These are phyloP conservation scores for Mortierella sp. DNA, from an alignment of 371 early-diverging fungal species.

Conservation along the genomic window DNA sequence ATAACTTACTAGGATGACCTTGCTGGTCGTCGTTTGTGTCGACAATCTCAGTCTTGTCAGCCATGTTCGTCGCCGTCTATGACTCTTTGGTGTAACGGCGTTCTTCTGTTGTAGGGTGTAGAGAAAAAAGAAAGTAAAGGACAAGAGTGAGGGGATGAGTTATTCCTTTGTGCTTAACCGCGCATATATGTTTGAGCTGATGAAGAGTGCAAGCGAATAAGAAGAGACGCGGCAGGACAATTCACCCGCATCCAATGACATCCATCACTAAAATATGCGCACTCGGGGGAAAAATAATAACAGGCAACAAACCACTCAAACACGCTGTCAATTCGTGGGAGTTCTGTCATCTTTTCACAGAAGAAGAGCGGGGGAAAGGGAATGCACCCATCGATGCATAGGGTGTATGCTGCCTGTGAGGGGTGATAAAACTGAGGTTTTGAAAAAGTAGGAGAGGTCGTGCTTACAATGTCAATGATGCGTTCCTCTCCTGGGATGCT, in stretches of 20 bases:
- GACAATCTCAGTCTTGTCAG: constrained; percentile 1
- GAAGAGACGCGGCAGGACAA: background rate
- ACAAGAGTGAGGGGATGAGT: background rate
- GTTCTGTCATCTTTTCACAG: too few relatives aligned
- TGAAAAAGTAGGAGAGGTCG: too few relatives aligned
- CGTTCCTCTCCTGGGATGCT: too few relatives aligned
- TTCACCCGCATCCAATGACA: constrained; percentile 1
- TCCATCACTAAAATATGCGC: background rate
- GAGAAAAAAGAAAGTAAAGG: background rate
- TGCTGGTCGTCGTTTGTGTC: background rate
- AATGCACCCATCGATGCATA: too few relatives aligned
- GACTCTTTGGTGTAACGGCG: background rate
- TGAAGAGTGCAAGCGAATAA: background rate
- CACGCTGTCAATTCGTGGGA: too few relatives aligned
- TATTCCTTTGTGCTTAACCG: background rate
- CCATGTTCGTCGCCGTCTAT: background rate
- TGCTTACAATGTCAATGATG: too few relatives aligned
- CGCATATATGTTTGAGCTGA: background rate
- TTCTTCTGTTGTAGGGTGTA: background rate
- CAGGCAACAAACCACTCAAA: background rate
- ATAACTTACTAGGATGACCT: background rate
- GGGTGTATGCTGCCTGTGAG: too few relatives aligned
- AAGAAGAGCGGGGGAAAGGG: too few relatives aligned
- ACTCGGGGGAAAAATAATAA: background rate
- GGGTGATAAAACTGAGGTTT: too few relatives aligned